Evolutionary conservation across 2,329 filamentous ascomycete genomes (phyloP), one percentile per base, ranked within the genome.

Genomic region (Hymenoscyphus infarciens): DNA sequence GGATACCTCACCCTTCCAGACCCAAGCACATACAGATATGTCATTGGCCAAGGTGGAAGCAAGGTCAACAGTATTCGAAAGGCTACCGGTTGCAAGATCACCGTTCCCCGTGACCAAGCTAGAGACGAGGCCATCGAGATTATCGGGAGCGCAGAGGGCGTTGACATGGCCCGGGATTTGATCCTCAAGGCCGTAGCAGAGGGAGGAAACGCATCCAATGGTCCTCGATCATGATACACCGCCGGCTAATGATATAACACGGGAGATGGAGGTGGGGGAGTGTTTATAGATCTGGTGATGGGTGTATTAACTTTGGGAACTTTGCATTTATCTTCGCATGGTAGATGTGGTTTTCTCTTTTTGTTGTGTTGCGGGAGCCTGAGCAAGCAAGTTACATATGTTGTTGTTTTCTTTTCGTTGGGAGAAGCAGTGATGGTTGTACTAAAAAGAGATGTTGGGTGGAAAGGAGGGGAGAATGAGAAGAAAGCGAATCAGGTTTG

Each of bases 51-150:
- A 67, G 90, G 89, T 64, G 95, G 95, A 63, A 90, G 86, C 76
- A 94, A 94, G 77, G 96, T 99, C 75, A 97, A 97, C 78, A 81
- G 86, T 52, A 97, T 99, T 74, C 87, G 95, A 70, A 92, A 91
- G 79, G 87, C 95, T 80, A 97, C 92, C 59, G 91, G 90, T 61
- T 97, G 93, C 78, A 92, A 90, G 78, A 96, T 99, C 74, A 92
- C 93, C 68, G 94, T 99, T 49, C 95, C 95, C 25, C 87, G 91
- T 68, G 88, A 91, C 72, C 90, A 96, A 76, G 80, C 80, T 55
- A 80, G 79, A 67, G 82, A 84, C 57, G 93, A 97, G 76, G 91
- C 94, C 3, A 97, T 99, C 74, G 92, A 97, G 79, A 90, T 99
- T 71, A 82, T 89, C 39, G 95, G 95, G 45, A 84, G 83, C 61